Evolutionary conservation across 2,329 filamentous ascomycete species (phyloP).

Genomic region (Beauveria varroae): DNA sequence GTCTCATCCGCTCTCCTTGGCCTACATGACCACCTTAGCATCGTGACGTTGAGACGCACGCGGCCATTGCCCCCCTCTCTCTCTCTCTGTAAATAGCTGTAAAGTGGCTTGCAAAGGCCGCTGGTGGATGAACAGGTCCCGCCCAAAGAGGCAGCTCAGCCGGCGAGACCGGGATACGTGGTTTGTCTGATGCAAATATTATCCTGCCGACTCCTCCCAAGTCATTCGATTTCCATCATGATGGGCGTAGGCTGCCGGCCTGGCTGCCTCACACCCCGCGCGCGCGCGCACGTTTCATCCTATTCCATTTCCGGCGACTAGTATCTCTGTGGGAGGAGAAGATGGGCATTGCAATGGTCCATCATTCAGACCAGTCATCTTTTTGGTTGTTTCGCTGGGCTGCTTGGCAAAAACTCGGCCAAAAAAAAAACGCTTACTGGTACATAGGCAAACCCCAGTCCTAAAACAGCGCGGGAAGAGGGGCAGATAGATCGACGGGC

Average conservation of each 20-base stretch:
- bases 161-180: background rate
- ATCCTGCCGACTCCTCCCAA: background rate
- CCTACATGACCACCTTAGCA: background rate
- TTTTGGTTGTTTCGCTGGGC: background rate
- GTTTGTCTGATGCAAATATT: background rate
- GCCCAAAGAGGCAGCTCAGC: constrained; percentile 2
- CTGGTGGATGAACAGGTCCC: background rate
- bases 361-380: background rate
- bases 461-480: background rate
- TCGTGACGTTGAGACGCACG: background rate
- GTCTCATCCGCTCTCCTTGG: background rate
- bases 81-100: background rate
- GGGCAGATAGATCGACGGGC: background rate
- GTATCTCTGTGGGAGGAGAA: no score
- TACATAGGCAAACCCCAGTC: background rate
- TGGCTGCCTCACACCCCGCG: background rate
- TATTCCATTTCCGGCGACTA: background rate
- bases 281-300: background rate
- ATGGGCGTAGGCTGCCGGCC: background rate
- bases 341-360: background rate
- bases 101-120: background rate
- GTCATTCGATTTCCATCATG: background rate
- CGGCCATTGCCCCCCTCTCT: background rate
- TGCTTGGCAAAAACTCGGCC: no score
- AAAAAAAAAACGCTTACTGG: no score